Conservation (phyloP, 2,329 filamentous ascomycete genomes). For the Claviceps quebecensis region DNA sequence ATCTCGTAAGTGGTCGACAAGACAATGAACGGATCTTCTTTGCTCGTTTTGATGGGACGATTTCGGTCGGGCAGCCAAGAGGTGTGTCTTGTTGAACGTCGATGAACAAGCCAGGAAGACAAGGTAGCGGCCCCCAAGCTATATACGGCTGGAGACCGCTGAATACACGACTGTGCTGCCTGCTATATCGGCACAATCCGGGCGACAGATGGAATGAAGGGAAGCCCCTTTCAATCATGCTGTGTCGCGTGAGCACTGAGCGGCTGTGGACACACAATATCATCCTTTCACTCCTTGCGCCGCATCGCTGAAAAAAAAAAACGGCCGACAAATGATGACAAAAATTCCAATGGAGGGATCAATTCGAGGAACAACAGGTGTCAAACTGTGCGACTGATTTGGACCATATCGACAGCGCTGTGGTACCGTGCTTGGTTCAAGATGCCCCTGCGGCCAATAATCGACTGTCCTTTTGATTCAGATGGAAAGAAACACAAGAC, state of each 20-base stretch:
- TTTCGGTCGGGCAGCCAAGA: not conserved
- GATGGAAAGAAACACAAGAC: not conserved
- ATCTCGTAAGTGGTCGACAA: slow-evolving; percentile 12
- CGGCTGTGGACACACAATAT: not conserved
- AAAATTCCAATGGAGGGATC: not conserved
- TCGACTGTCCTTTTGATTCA: not conserved
- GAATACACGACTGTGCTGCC: not conserved
- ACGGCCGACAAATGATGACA: not conserved
- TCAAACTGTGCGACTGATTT: not conserved
- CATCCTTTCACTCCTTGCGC: not conserved
- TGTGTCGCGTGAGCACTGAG: not conserved
- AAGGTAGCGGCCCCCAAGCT: not conserved
- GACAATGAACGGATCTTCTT: not conserved
- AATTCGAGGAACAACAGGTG: not conserved
- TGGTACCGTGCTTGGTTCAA: not conserved
- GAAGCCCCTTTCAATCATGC: not conserved
- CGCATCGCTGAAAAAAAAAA: not conserved
- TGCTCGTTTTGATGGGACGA: not conserved
- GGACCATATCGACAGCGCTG: not conserved
- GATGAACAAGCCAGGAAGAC: not conserved
- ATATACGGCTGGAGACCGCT: not conserved
- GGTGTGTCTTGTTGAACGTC: not conserved
- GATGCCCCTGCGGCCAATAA: not conserved
- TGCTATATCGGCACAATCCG: not conserved
- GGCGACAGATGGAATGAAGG: not conserved